Evolutionary conservation across 2,329 filamentous ascomycete genomes (phyloP), one percentile per base, ranked within the genome.

Genomic region (Aaosphaeria pasadenensis): DNA sequence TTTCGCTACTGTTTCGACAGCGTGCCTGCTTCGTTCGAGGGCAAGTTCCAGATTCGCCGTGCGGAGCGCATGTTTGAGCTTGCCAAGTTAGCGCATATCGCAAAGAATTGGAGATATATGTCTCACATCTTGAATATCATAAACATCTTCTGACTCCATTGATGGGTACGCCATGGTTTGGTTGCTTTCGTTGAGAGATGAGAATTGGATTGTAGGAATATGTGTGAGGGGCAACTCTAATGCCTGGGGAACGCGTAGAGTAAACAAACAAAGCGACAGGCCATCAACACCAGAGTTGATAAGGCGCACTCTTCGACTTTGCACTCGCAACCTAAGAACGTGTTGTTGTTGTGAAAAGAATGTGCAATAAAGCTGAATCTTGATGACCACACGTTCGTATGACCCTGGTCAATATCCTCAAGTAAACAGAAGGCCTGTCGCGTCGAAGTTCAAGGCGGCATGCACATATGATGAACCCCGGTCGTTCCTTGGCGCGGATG

Each of bases 1-100:
- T 60, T 88, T 88, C 56, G 83, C 74, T 47, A 95, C 77, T 7
- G 86, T 74, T 45, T 88, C 81, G 33, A 87, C 80, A 46, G 84
- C 77, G 57, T 86, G 83, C 46, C 81, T 71, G 55, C 79, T 81
- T 50, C 80, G 78, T 56, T 87, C 83, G 66, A 91, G 89, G 58
- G 82, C 82, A 51, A 87, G 72, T 65, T 95, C 89, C 45, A 91
- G 78, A 11, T 66, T 69, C 39, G 76, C 68, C 42, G 77, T 80
- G 47, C 75, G 74, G 42, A 84, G 71, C 38, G 78, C 73, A 62
- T 79, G 74, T 55, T 78, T 70, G 55, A 75, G 66, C 67, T 76
- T 24, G 17, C 17, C 17, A 24, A 24, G 13, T 11, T 9, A 36
- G 33, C 9, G 13, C 33, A 9, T 6, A 4, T 11, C n/a, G 17